Percentiles rank a stretch among this genome's conserved stretches.
Conservation (phyloP, 352 stramenopile species). For the Pythium biforme region DNA sequence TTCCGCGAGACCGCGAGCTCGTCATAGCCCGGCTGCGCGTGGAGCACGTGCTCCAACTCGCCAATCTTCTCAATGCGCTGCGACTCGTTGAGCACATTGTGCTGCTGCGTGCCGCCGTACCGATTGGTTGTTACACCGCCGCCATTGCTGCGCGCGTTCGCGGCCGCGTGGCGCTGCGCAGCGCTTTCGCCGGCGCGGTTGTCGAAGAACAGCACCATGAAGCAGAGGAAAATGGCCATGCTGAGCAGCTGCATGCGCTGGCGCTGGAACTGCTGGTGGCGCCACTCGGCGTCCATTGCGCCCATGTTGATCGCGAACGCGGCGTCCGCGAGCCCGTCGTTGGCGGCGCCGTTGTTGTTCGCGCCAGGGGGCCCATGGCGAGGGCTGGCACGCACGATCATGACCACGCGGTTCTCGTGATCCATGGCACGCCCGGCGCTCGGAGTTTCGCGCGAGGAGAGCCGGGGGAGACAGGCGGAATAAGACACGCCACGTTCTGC, state of each 20-base stretch:
- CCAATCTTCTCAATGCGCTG: conserved; percentile 49
- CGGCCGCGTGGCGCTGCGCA: conserved; percentile 23
- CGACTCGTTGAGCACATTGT: conserved; percentile 62
- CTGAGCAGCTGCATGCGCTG: conserved; percentile 86
- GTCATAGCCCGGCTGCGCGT: conserved; percentile 47
- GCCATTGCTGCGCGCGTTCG: conserved; percentile 7
- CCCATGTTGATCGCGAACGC: conserved; percentile 48
- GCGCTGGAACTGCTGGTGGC: conserved; percentile 85
- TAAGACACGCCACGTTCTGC: no score
- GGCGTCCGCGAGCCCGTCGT: conserved; percentile 28
- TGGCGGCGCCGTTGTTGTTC: conserved; percentile 14
- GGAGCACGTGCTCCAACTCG: conserved; percentile 50
- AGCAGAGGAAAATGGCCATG: conserved; percentile 87
- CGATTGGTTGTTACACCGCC: conserved; percentile 27
- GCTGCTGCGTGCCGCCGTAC: conserved; percentile 27
- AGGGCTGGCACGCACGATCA: conserved; percentile 74
- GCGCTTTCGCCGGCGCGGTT: conserved; percentile 50
- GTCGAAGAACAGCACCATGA: conserved; percentile 86
- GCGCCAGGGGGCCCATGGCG: conserved; percentile 28
- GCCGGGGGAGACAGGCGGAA: no score
- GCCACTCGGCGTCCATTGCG: conserved; percentile 74
- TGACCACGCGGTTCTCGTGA: conserved; percentile 54
- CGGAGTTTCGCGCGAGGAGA: background rate
- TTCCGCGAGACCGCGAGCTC: conserved; percentile 46
- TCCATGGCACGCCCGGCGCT: conserved; percentile 20